Base-by-base conservation (phyloP, 192 early-diverging fungal genomes). In the Coemansia sp. region DNA sequence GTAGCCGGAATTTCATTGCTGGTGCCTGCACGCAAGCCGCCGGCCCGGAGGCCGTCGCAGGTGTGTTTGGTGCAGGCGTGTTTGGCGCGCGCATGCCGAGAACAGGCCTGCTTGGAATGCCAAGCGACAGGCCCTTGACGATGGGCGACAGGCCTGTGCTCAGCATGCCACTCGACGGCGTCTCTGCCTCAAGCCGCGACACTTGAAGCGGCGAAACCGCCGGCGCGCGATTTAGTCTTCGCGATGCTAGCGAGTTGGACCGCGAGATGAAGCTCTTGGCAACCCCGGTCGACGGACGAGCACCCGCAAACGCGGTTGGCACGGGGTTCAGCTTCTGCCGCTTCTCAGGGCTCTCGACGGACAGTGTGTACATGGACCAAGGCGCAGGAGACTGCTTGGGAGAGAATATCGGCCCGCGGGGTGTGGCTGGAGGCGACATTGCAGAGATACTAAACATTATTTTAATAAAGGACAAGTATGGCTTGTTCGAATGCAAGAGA, bases 71-170 rank as follows among this genome's bases (percentile, higher is more conserved):
- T 5, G 18, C 37, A 39, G 23, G 8, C 14, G 41, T 22, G 34
- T 45, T 47, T 8, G 45, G 36, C 21, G 52, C 53, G 1, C 31
- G 31, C 22, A 29, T 45, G 1, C 30, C 22, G 31, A 33, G 14
- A 17, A 35, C 25, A 14, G 45, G 45, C 36, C 40, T 53, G 27
- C 42, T n/a, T n/a, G n/a, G n/a, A n/a, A n/a, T n/a, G n/a, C n/a
- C 49, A 13, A 74, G 45, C 21, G 70, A 56, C 60, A 74, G 35
- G 34, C 58, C 56, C 54, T 53, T 67, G 60, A 74, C 45, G 21
- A 74, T 63, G 2, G 70, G 70, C 39, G 70, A 66, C 38, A 74
- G 35, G 0, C 70, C 70, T 4, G 70, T 74, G 60, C 70, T 74
- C 46, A 18, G 51, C 39, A 34, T 11, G 8, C n/a, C 51, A 23